Base-by-base conservation (phyloP, 192 early-diverging fungal genomes). In the Lunasporangiospora selenospora region DNA sequence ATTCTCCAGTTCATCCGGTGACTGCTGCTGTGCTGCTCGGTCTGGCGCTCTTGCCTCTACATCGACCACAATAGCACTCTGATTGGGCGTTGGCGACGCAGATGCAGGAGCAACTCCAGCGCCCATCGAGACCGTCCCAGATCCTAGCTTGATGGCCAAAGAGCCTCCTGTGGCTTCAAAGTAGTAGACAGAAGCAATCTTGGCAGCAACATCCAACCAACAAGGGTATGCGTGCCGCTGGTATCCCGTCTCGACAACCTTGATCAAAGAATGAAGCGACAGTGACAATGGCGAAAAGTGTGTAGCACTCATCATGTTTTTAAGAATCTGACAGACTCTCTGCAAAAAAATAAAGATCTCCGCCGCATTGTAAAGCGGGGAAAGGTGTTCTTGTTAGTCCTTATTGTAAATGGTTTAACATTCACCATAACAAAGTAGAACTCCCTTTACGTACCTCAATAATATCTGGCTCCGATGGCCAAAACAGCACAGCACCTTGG, bases 151-250 rank as follows among this genome's bases (percentile, higher is more conserved):
- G 3, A 54, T 65, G 8, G 43, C 45, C 16, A 78, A 54, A 6
- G 78, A 63, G 1, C 84, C 84, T 7, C 69, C 69, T 6, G 69
- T 73, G 19, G 69, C 47, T 13, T 73, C 69, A 54, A 63, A 63
- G 40, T 73, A 73, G 62, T 83, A 83, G 0, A 85, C 82, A 2
- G 82, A 80, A 13, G 82, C 67, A 9, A 82, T 56, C 41, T 67
- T 62, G 15, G 76, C 58, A 2, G 78, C 62, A 8, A 75, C 83
- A 67, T 85, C 78, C 9, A 85, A 62, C 84, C 80, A 85, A 56
- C 57, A 81, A 8, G 80, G 41, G 37, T 73, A 67, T 3, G 58
- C 65, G 30, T 62, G 34, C 27, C 45, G 48, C 33, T 45, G 63
- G 36, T 77, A 85, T 39, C 76, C 69, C 21, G 60, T 67, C 36